These are phyloP conservation scores for Filosporella fistucella DNA, from an alignment of 495 filamentous ascomycete genomes.

Conservation along the genomic window DNA sequence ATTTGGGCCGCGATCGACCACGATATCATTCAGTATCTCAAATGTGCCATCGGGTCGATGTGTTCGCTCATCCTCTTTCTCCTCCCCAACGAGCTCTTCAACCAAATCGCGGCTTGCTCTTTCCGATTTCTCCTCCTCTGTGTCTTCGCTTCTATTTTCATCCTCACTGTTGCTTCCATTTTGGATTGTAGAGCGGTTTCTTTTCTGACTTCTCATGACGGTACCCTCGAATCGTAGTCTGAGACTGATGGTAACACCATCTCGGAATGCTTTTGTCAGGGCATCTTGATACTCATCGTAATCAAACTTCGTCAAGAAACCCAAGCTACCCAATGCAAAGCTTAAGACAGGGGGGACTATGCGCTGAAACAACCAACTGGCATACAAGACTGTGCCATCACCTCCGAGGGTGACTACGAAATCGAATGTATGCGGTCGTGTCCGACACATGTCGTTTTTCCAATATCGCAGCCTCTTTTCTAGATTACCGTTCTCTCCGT, in stretches of 20 bases:
- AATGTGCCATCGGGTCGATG: conserved; percentile 76
- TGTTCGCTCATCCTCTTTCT: conserved; percentile 72
- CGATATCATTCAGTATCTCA: conserved; percentile 89
- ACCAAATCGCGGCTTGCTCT: conserved; percentile 63
- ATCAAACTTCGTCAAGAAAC: conserved; percentile 95
- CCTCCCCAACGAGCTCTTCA: conserved; percentile 82
- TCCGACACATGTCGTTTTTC: conserved; percentile 70
- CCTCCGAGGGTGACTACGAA: conserved; percentile 94
- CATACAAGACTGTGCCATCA: conserved; percentile 93
- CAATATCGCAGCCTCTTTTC: conserved; percentile 67
- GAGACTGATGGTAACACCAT: conserved; percentile 86
- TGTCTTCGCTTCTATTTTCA: not conserved
- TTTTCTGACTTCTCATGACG: conserved; percentile 75
- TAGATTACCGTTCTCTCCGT: conserved; percentile 5
- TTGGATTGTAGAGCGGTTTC: conserved; percentile 19
- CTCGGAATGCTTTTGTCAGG: conserved; percentile 65
- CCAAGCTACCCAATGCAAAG: conserved; percentile 86
- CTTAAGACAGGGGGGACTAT: conserved; percentile 91
- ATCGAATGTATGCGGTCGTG: conserved; percentile 83
- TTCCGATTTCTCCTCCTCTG: conserved; percentile 26
- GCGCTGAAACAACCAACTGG: conserved; percentile 95
- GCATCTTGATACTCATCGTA: conserved; percentile 69
- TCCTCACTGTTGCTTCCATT: not conserved
- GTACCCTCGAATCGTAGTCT: conserved; percentile 90
- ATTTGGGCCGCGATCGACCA: conserved; percentile 89